A percentile compares a stretch with the other conserved stretches of the same genome.
Conservation (phyloP, 1,139 yeast genomes). For the Hyphopichia wangnamkhiaoensis region DNA sequence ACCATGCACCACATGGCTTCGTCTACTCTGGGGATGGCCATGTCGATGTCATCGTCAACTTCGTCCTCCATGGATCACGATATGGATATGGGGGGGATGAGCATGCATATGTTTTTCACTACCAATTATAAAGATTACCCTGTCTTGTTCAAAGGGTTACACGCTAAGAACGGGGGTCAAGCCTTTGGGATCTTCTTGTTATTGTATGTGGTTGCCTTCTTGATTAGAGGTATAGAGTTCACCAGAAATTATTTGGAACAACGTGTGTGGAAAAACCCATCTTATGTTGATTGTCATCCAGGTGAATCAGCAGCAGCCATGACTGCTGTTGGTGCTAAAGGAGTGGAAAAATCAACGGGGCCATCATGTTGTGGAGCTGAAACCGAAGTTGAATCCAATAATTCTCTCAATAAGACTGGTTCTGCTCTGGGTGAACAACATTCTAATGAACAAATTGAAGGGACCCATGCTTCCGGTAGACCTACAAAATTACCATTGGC, state of each 20-base stretch:
- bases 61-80: constrained; percentile 21
- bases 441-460: constrained; percentile 3
- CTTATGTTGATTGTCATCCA: constrained; percentile 19
- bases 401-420: not conserved
- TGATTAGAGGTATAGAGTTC: constrained; percentile 60
- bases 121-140: constrained; percentile 54
- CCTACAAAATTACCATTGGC: constrained; percentile 16
- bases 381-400: constrained; percentile 13
- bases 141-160: constrained; percentile 55
- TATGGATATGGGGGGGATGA: constrained; percentile 25
- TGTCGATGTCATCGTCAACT: constrained; percentile 9
- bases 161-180: constrained; percentile 54
- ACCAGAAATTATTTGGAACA: constrained; percentile 64
- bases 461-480: constrained; percentile 7
- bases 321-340: not conserved
- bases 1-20: constrained; percentile 11
- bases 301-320: constrained; percentile 12
- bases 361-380: constrained; percentile 11
- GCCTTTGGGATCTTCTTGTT: constrained; percentile 74
- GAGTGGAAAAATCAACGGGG: not conserved
- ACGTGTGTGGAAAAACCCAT: constrained; percentile 54
- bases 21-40: constrained; percentile 15
- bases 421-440: not conserved
- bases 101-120: constrained; percentile 63
- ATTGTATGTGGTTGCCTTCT: constrained; percentile 57